phyloP scores from a whole-genome alignment of 176 grass and related monocot species.

The Tuctoria greenei region DNA sequence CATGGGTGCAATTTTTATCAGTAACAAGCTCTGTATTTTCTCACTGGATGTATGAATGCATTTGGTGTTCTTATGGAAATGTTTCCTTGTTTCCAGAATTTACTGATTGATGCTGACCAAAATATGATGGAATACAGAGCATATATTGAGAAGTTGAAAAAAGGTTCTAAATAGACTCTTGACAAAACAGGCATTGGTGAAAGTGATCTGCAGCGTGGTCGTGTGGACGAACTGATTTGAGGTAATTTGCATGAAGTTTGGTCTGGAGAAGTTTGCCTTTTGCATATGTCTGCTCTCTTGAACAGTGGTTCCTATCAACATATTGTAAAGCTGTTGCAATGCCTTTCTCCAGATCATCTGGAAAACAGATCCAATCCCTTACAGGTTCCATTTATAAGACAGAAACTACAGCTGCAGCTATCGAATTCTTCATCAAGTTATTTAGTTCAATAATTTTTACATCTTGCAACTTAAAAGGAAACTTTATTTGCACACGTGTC shows the following conservation, averaged over 20 bases:
- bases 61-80: background rate
- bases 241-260: conserved; percentile 29
- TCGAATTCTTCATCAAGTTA: conserved; percentile 3
- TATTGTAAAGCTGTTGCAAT: conserved; percentile 6
- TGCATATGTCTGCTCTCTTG: conserved; percentile 5
- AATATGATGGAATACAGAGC: conserved; percentile 65
- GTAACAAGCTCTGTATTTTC: background rate
- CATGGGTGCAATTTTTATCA: background rate
- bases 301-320: conserved; percentile 1
- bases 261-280: background rate
- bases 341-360: conserved; percentile 62
- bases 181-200: conserved; percentile 71
- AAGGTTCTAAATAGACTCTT: conserved; percentile 72
- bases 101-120: conserved; percentile 75
- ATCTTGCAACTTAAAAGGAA: conserved; percentile 16
- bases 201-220: conserved; percentile 78
- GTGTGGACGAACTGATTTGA: conserved; percentile 75
- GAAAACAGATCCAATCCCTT: conserved; percentile 80
- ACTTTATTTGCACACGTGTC: background rate
- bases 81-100: conserved; percentile 45
- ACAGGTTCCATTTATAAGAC: conserved; percentile 76
- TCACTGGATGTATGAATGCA: background rate
- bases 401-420: conserved; percentile 82
- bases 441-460: background rate
- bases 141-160: conserved; percentile 68